Evolutionary conservation across 257 asterid species (phyloP).

Genomic region (Mentha longifolia): DNA sequence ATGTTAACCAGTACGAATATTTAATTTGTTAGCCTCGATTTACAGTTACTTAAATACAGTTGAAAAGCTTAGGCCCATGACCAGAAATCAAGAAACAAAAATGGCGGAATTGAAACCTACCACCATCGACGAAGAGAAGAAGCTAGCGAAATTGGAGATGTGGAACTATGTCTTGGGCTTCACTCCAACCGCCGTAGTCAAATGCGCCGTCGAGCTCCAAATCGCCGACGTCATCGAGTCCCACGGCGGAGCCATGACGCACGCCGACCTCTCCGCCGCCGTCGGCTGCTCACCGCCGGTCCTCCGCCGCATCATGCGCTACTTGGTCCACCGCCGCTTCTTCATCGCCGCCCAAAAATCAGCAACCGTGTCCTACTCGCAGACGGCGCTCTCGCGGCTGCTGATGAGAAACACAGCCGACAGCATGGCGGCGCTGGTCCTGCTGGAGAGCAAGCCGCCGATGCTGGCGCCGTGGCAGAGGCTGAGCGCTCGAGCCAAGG

Average conservation of each 20-base stretch:
- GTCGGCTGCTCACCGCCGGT: conserved; percentile 53
- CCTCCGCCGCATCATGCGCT: conserved; percentile 71
- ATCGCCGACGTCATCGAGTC: conserved; percentile 59
- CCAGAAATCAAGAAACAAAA: background rate
- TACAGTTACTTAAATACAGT: too few species aligned
- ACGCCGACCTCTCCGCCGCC: conserved; percentile 47
- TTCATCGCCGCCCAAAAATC: conserved; percentile 23
- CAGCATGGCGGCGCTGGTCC: conserved; percentile 51
- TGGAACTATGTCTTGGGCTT: conserved; percentile 63
- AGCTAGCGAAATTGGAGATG: conserved; percentile 46
- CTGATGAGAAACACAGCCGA: conserved; percentile 36
- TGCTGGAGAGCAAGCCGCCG: conserved; percentile 52
- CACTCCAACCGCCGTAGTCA: conserved; percentile 65
- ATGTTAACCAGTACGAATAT: too few species aligned
- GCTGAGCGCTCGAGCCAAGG: conserved; percentile 37
- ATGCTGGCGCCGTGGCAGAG: conserved; percentile 73
- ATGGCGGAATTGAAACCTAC: background rate
- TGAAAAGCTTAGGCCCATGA: background rate
- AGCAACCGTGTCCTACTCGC: conserved; percentile 35
- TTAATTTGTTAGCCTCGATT: too few species aligned
- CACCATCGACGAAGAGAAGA: background rate
- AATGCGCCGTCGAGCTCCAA: conserved; percentile 65
- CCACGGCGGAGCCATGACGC: conserved; percentile 43
- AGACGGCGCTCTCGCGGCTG: conserved; percentile 60
- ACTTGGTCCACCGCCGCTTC: conserved; percentile 52